These are phyloP conservation scores for Microascus cirrosus DNA, from an alignment of 2,329 filamentous ascomycete species.

Conservation along the genomic window DNA sequence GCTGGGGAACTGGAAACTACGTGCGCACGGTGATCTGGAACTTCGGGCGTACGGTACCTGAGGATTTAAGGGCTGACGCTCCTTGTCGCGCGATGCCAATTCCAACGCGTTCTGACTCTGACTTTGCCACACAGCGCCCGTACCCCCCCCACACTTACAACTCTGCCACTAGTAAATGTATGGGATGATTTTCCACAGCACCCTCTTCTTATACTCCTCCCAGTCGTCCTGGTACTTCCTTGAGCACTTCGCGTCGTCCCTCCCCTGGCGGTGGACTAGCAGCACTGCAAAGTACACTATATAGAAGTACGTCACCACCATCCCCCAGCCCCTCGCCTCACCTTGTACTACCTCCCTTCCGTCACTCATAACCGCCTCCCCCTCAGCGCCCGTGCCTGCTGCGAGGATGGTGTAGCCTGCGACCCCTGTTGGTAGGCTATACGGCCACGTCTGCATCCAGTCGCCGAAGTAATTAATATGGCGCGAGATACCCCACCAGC, in stretches of 20 bases:
- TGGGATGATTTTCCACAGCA: conserved; percentile 73
- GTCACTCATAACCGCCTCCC: conserved; percentile 44
- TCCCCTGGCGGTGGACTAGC: conserved; percentile 72
- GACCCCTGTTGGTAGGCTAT: conserved; percentile 74
- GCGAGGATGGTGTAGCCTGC: conserved; percentile 68
- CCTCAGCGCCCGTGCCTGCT: conserved; percentile 33
- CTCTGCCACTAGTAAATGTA: conserved; percentile 59
- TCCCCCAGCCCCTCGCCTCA: conserved; percentile 69
- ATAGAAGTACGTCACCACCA: conserved; percentile 90
- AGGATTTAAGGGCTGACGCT: too few relatives aligned
- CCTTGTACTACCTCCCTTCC: conserved; percentile 59
- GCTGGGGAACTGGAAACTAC: too few relatives aligned
- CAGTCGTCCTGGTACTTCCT: conserved; percentile 90
- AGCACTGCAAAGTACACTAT: conserved; percentile 83
- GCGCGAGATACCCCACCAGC: conserved; percentile 87
- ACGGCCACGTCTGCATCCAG: conserved; percentile 89
- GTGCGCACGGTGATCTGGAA: too few relatives aligned
- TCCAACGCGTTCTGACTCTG: too few relatives aligned
- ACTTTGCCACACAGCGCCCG: too few relatives aligned
- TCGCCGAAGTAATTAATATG: conserved; percentile 97
- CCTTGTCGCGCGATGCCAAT: too few relatives aligned
- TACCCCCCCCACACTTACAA: not conserved
- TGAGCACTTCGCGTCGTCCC: conserved; percentile 85
- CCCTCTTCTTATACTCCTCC: conserved; percentile 75
- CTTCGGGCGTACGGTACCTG: too few relatives aligned